Evolutionary conservation across 129 eudicot genomes (phyloP).

Genomic region (Gnaphalium uliginosum): DNA sequence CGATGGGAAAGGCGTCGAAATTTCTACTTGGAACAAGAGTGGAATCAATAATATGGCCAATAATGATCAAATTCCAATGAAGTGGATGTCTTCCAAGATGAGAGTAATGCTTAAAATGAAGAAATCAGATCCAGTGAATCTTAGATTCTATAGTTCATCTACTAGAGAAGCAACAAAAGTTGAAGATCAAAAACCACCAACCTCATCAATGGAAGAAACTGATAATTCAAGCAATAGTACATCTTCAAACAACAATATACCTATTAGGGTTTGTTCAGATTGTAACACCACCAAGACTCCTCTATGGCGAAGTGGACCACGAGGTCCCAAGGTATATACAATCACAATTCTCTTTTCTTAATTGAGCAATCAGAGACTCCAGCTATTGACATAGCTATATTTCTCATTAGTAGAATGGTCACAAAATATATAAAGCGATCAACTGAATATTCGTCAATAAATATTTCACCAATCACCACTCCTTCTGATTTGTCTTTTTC

Average conservation of each 20-base stretch:
- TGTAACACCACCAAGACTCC: constrained; percentile 67
- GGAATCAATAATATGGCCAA: constrained; percentile 10
- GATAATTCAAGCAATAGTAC: constrained; percentile 48
- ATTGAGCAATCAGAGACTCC: neutral
- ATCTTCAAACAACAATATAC: constrained; percentile 32
- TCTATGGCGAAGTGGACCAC: constrained; percentile 68
- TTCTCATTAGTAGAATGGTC: neutral
- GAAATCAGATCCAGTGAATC: constrained; percentile 36
- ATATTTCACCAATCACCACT: neutral
- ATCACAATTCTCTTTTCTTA: neutral
- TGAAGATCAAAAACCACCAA: constrained; percentile 29
- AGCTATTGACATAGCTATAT: neutral
- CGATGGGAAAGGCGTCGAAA: constrained; percentile 31
- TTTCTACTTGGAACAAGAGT: constrained; percentile 53
- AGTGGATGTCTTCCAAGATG: constrained; percentile 78
- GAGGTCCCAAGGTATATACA: constrained; percentile 60
- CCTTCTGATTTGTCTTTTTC: neutral
- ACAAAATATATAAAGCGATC: neutral
- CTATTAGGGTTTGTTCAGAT: constrained; percentile 53
- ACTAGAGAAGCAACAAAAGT: constrained; percentile 4
- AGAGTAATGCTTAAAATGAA: constrained; percentile 61
- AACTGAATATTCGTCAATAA: neutral
- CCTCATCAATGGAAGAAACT: constrained; percentile 39
- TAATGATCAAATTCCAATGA: constrained; percentile 43
- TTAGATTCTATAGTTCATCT: constrained; percentile 6